Percentiles rank a stretch among this genome's conserved stretches.
These are phyloP conservation scores for Taphrina deformans DNA, from an alignment of 1,139 yeast genomes.

Conservation along the genomic window DNA sequence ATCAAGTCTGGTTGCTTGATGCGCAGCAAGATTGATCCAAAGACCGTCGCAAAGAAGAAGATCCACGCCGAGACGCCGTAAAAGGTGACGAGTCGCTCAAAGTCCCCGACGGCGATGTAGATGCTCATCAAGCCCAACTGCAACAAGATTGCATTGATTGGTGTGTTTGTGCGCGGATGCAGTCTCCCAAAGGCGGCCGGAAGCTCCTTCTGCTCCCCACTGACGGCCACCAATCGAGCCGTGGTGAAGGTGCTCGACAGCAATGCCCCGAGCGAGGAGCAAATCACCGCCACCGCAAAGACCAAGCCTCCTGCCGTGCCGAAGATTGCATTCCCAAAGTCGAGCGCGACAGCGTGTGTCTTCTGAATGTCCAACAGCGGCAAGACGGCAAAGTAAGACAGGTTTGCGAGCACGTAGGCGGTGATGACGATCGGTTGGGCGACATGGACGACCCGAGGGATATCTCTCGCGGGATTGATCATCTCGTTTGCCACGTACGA, in stretches of 20 bases:
- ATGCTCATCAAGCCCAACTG: constrained; percentile 44
- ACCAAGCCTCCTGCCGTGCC: constrained; percentile 45
- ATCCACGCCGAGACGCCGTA: constrained; percentile 45
- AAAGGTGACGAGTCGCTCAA: constrained; percentile 46
- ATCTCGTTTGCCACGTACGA: constrained; percentile 25
- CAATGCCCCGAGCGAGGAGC: constrained; percentile 50
- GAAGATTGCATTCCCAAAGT: constrained; percentile 45
- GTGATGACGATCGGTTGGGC: constrained; percentile 50
- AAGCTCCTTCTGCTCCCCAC: constrained; percentile 47
- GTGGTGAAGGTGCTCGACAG: constrained; percentile 49
- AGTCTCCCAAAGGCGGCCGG: constrained; percentile 45
- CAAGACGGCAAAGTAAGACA: constrained; percentile 48
- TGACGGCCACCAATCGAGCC: constrained; percentile 47
- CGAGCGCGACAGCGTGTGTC: constrained; percentile 48
- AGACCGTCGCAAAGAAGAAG: constrained; percentile 28
- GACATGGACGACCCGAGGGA: constrained; percentile 48
- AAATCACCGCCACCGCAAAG: constrained; percentile 46
- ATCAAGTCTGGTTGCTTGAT: constrained; percentile 12
- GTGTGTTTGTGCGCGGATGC: constrained; percentile 44
- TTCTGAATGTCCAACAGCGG: constrained; percentile 44
- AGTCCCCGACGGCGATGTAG: constrained; percentile 47
- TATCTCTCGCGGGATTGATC: constrained; percentile 45
- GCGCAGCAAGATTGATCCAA: constrained; percentile 19
- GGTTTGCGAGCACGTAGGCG: constrained; percentile 47
- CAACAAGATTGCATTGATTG: constrained; percentile 46